phyloP scores from a whole-genome alignment of 2,329 filamentous ascomycete genomes.

The Xylaria sp. region DNA sequence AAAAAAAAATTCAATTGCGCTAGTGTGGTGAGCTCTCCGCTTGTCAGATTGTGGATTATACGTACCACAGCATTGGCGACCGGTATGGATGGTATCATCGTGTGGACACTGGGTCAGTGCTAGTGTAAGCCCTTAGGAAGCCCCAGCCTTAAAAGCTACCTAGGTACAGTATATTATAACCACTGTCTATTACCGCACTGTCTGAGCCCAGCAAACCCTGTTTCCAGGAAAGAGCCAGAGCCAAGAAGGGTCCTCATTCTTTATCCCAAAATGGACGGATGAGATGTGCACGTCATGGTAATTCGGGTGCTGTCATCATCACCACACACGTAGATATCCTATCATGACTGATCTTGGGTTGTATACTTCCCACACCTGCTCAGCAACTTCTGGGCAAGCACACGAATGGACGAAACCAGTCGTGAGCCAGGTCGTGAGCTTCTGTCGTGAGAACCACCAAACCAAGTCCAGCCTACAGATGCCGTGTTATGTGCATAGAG shows the following conservation, averaged over 20 bases:
- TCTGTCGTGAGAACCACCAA: not conserved
- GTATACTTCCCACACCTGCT: not conserved
- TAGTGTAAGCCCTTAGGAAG: not conserved
- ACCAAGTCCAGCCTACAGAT: not conserved
- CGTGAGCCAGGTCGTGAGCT: not conserved
- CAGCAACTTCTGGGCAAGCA: not conserved
- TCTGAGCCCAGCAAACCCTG: no score
- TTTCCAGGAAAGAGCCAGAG: no score
- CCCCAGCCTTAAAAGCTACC: no score
- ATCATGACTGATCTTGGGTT: not conserved
- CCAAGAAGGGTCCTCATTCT: no score
- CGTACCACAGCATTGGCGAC: constrained; percentile 1
- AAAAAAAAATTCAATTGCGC: constrained; percentile 9
- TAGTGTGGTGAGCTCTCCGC: constrained; percentile 10
- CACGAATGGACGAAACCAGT: not conserved
- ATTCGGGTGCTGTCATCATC: not conserved
- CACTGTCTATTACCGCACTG: not conserved
- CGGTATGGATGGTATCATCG: not conserved
- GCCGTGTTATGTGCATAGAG: constrained; percentile 2
- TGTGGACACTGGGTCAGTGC: not conserved
- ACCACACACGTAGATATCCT: not conserved
- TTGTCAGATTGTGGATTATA: constrained; percentile 19
- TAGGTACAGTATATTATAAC: not conserved
- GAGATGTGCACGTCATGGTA: not conserved
- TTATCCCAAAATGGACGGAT: not conserved